Evolutionary conservation across 495 filamentous ascomycete species (phyloP), one percentile per base, ranked within the genome.

Genomic region (Podospora pseudocomata): DNA sequence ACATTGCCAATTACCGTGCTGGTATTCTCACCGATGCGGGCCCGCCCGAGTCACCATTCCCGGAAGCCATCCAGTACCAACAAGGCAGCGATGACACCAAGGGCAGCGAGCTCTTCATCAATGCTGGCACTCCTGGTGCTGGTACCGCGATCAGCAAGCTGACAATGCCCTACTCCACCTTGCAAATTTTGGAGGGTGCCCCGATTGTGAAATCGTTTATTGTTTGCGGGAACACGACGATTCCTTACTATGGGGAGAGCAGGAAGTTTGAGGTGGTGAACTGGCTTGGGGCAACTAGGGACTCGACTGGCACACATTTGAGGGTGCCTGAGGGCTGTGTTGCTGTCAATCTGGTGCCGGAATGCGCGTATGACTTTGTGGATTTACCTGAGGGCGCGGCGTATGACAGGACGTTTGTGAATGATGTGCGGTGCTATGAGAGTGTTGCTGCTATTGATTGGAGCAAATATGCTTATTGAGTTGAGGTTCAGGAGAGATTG

Each of bases 371-470:
- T 32, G 39, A 49, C 13, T 34, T 66, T 19, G 64, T 28, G 2
- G 60, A 30, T 11, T 49, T 67, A 27, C 65, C 65, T 4, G 55
- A 34, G 26, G 56, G 26, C 11, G 65, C 55, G 28, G 20, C 7
- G 7, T 34, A 11, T 18, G 54, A 27, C n/a, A 55, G 60, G 19
- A 56, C 59, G 27, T 67, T 67, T 67, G 65, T n/a, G 65, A 55
- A 67, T 55, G 65, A 67, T 55, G 65, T 67, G 26, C 19, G 65
- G 55, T 67, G 65, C 34, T 67, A 67, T 60, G 65, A 67, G 4
- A 56, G 60, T 49, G 65, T 67, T 6, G 27, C 2, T n/a, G 55
- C 13, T 57, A 32, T 66, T 66, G 64, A 57, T 16, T 66, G 64
- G 64, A 23, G 56, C 7, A 18, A 27, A 18, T 59, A 59, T 59